Evolutionary conservation across 1,139 yeast species (phyloP).

Genomic region (Zygosaccharomyces sapae): DNA sequence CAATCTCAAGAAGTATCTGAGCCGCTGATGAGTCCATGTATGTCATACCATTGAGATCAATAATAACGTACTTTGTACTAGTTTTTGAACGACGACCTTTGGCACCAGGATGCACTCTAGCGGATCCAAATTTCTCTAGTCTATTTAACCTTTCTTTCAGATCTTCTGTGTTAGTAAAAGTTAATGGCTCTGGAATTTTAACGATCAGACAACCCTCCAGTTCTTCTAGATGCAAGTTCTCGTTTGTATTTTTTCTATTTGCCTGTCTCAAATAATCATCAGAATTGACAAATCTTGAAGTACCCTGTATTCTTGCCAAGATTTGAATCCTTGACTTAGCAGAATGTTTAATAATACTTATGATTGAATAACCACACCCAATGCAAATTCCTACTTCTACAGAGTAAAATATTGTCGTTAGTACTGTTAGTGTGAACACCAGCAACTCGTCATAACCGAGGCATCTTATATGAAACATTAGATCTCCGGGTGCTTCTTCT

Average conservation of each 20-base stretch:
- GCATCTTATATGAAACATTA: slow-evolving; percentile 68
- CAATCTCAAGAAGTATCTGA: slow-evolving; percentile 61
- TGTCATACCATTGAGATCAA: slow-evolving; percentile 85
- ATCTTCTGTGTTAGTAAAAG: slow-evolving; percentile 87
- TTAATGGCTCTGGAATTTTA: slow-evolving; percentile 86
- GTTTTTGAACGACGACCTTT: slow-evolving; percentile 52
- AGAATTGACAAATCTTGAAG: slow-evolving; percentile 73
- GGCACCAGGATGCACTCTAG: slow-evolving; percentile 77
- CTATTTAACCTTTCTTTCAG: slow-evolving; percentile 68
- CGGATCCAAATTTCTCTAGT: slow-evolving; percentile 80
- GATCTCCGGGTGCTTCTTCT: slow-evolving; percentile 83
- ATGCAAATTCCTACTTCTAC: slow-evolving; percentile 86
- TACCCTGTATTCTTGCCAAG: slow-evolving; percentile 74
- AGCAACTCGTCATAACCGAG: slow-evolving; percentile 73
- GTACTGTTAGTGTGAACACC: slow-evolving; percentile 68
- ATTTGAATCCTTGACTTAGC: slow-evolving; percentile 87
- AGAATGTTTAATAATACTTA: slow-evolving; percentile 79
- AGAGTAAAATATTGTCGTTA: slow-evolving; percentile 73
- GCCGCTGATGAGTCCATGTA: slow-evolving; percentile 84
- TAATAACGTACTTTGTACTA: slow-evolving; percentile 61
- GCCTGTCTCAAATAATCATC: slow-evolving; percentile 43
- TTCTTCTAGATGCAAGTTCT: slow-evolving; percentile 49
- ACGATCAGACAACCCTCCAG: slow-evolving; percentile 82
- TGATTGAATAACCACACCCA: slow-evolving; percentile 75
- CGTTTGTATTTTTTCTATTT: slow-evolving; percentile 9